phyloP scores from a whole-genome alignment of 345 rosid genomes.

The Trapa bicornis region DNA sequence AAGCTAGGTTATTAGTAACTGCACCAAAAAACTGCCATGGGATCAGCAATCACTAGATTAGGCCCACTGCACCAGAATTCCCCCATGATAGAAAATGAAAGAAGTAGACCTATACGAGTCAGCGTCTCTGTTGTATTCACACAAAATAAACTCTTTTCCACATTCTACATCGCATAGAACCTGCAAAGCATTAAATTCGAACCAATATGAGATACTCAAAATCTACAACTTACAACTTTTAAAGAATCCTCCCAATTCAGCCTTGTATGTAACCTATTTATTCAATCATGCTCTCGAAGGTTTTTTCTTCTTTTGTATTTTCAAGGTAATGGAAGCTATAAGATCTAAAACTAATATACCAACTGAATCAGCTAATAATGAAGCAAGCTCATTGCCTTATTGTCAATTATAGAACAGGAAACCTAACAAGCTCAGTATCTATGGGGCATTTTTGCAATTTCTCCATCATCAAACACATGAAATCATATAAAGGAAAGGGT shows the following conservation, averaged over 20 bases:
- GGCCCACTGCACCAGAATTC: background rate
- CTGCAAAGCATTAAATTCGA: constrained; percentile 20
- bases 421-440: too few relatives aligned
- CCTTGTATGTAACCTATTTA: background rate
- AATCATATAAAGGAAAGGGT: background rate
- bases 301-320: background rate
- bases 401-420: too few relatives aligned
- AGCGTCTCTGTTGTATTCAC: constrained; percentile 97
- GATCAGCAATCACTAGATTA: background rate
- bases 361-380: background rate
- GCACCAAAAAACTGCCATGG: background rate
- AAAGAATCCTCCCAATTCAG: background rate
- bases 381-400: background rate
- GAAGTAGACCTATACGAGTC: constrained; percentile 65
- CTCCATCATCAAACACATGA: background rate
- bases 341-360: background rate
- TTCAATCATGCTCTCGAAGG: background rate
- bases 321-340: background rate
- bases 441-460: too few relatives aligned
- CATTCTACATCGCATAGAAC: constrained; percentile 51
- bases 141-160: constrained; percentile 78
- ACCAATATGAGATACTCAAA: background rate
- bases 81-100: background rate
- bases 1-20: background rate
- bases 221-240: background rate